phyloP scores from a whole-genome alignment of 2,329 filamentous ascomycete species.

The Xenoacremonium recifei region DNA sequence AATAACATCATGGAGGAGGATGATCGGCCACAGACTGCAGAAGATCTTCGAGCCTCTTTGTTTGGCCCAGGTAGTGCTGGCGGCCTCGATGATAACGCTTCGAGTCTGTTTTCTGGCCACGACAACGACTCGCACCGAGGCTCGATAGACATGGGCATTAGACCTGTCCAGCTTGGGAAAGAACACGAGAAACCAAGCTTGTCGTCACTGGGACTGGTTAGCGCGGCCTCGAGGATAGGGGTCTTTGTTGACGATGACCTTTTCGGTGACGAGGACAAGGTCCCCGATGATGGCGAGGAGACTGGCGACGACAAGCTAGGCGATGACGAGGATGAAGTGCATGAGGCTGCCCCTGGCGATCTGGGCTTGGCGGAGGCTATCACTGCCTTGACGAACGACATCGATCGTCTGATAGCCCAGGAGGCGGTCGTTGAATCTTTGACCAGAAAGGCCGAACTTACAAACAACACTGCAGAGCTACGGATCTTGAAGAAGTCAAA shows the following conservation, averaged over 20 bases:
- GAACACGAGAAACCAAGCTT: conserved; percentile 75
- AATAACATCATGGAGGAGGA: conserved; percentile 91
- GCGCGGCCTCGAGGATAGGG: conserved; percentile 79
- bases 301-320: conserved; percentile 54
- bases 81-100: conserved; percentile 35
- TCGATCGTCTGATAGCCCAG: conserved; percentile 83
- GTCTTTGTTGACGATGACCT: conserved; percentile 94
- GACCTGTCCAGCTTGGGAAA: conserved; percentile 34
- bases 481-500: conserved; percentile 92
- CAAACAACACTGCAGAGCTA: conserved; percentile 92
- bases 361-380: conserved; percentile 93
- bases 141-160: conserved; percentile 54
- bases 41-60: conserved; percentile 64
- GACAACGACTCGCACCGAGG: conserved; percentile 62
- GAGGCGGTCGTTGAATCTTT: conserved; percentile 89
- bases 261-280: conserved; percentile 82
- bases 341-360: conserved; percentile 92
- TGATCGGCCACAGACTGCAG: conserved; percentile 61
- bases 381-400: conserved; percentile 80
- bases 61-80: conserved; percentile 43
- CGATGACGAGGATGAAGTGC: conserved; percentile 76
- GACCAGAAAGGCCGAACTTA: conserved; percentile 90
- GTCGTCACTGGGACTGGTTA: conserved; percentile 86
- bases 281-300: conserved; percentile 84
- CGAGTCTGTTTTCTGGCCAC: conserved; percentile 49